Conservation (phyloP, 2,329 filamentous ascomycete species). For the Aspergillus hiratsukae region DNA sequence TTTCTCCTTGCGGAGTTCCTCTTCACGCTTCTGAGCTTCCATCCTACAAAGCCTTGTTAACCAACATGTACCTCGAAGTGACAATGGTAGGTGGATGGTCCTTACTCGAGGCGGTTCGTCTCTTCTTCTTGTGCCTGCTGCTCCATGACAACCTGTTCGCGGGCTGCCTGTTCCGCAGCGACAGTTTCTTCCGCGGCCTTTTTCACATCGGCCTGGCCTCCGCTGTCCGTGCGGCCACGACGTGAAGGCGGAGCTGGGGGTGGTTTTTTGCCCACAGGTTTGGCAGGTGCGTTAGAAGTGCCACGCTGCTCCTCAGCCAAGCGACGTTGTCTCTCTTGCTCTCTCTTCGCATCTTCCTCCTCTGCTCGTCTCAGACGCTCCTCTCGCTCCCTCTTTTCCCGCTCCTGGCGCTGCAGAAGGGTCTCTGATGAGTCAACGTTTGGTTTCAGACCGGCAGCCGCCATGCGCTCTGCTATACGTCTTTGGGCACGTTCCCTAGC, state of each 20-base stretch:
- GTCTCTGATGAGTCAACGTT: slow-evolving; percentile 75
- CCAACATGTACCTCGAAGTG: neutral
- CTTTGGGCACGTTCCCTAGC: slow-evolving; percentile 97
- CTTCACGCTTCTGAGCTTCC: slow-evolving; percentile 69
- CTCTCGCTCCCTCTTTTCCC: slow-evolving; percentile 81
- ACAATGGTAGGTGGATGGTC: slow-evolving; percentile 37
- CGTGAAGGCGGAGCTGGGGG: slow-evolving; percentile 68
- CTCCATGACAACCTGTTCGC: slow-evolving; percentile 53
- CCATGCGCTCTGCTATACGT: slow-evolving; percentile 92
- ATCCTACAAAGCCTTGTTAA: slow-evolving; percentile 50
- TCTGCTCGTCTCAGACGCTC: slow-evolving; percentile 85
- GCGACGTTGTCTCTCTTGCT: slow-evolving; percentile 78
- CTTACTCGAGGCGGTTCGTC: slow-evolving; percentile 74
- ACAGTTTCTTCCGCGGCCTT: slow-evolving; percentile 54
- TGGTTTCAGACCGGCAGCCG: slow-evolving; percentile 85
- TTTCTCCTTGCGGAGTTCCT: slow-evolving; percentile 73
- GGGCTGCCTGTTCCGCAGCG: slow-evolving; percentile 59
- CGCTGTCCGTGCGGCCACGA: slow-evolving; percentile 58
- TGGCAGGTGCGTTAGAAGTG: slow-evolving; percentile 54
- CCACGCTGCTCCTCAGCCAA: slow-evolving; percentile 68
- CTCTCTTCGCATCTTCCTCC: slow-evolving; percentile 85
- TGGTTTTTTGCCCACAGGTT: slow-evolving; percentile 62
- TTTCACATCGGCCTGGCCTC: slow-evolving; percentile 54
- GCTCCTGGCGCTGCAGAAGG: slow-evolving; percentile 76
- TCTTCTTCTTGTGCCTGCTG: slow-evolving; percentile 72